Base-by-base conservation (phyloP, 2,329 filamentous ascomycete genomes). In the Huntiella abstrusa region DNA sequence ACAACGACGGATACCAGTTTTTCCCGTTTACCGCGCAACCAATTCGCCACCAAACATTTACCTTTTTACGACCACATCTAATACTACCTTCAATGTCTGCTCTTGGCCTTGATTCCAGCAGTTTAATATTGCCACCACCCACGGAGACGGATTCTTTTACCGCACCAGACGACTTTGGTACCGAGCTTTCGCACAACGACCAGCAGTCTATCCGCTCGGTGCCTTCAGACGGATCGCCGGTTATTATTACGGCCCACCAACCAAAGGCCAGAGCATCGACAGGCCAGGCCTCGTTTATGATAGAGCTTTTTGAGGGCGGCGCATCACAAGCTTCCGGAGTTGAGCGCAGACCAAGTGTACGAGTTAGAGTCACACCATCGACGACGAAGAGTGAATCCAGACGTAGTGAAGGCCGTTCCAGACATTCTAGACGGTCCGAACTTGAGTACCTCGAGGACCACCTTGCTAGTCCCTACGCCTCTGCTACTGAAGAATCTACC, bases 241-340 rank as follows among this genome's bases (percentile, higher is more conserved):
- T 98, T 57, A 96, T 85, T 51, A 92, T 98, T 60, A 78, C 80
- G 58, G 94, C 88, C 39, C 75, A 43, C 6, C 38, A 43, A 35
- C 33, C 46, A 3, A 33, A 43, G 12, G 32, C 47, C 12, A 33
- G 43, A 35, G 16, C 19, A 46, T 45, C 35, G 51, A 71, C 66
- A 57, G 64, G 74, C 55, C 86, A 93, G 65, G 93, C 87, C 34
- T 92, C 84, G 48, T 70, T 95, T 53, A 69, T 95, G 55, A 95
- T 95, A 56, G 87, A 95, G 64, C 94, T 93, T 62, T 95, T 92
- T 57, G 87, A 94, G 64, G 83, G 54, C 38, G 15, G 37, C 11
- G 57, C 58, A 47, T 62, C 69, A 48, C 66, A 68, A 52, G 59
- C 63, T n/a, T 60, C 63, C 37, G 65, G 72, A 48, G 68, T 68